These are phyloP conservation scores for Centrapalus pauciflorus DNA, from an alignment of 129 eudicot species.

Conservation along the genomic window DNA sequence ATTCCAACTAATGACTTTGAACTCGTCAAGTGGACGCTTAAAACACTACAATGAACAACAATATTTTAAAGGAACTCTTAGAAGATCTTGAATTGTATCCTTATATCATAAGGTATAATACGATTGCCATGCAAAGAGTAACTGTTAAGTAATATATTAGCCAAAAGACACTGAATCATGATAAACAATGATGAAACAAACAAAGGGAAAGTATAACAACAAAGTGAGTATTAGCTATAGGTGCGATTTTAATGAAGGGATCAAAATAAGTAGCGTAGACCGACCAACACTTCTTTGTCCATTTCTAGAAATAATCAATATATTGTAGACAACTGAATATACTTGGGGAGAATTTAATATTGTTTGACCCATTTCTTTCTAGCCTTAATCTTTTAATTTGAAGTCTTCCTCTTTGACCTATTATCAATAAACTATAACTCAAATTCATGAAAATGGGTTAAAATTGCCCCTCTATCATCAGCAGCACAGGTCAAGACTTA, in stretches of 20 bases:
- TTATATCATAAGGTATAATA: not conserved
- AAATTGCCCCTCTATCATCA: not conserved
- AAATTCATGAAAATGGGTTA: not conserved
- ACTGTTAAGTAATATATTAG: too few species aligned
- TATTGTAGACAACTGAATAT: not conserved
- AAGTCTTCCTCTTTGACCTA: too few species aligned
- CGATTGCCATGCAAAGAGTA: too few species aligned
- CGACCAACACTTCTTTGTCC: not conserved
- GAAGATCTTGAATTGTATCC: not conserved
- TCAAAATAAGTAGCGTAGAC: not conserved
- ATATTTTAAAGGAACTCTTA: not conserved
- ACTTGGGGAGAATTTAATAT: not conserved
- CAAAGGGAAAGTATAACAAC: not conserved
- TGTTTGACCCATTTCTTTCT: too few species aligned
- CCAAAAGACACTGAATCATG: too few species aligned
- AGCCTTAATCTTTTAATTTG: too few species aligned
- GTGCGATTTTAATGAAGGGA: not conserved
- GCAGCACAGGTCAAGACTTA: conserved; percentile 35
- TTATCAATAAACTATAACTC: not conserved
- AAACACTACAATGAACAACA: conserved; percentile 52
- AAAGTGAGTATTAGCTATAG: not conserved
- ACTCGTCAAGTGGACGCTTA: conserved; percentile 88
- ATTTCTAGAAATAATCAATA: not conserved
- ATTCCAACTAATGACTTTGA: conserved; percentile 97
- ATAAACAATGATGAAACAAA: too few species aligned